Evolutionary conservation across 306 rosid genomes (phyloP).

Genomic region (Lagenaria siceraria): DNA sequence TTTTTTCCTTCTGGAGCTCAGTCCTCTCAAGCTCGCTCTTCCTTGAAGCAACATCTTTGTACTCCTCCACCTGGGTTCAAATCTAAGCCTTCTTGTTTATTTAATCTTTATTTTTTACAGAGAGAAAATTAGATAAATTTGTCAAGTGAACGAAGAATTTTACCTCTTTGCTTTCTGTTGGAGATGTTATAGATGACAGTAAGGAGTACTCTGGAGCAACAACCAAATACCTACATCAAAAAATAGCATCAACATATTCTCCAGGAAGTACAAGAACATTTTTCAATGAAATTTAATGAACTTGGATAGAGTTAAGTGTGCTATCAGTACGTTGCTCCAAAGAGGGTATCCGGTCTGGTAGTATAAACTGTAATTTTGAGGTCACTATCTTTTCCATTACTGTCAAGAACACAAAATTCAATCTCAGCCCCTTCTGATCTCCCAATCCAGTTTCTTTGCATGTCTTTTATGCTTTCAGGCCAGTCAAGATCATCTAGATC

Average conservation of each 20-base stretch:
- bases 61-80: constrained; percentile 72
- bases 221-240: constrained; percentile 64
- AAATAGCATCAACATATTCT: constrained; percentile 11
- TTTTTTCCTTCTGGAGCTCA: constrained; percentile 95
- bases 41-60: constrained; percentile 57
- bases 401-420: constrained; percentile 56
- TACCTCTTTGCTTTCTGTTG: constrained; percentile 51
- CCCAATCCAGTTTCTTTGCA: constrained; percentile 99
- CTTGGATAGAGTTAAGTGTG: constrained; percentile 15
- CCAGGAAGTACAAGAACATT: not conserved
- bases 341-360: constrained; percentile 93
- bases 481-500: constrained; percentile 87
- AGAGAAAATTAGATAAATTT: not conserved
- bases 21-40: constrained; percentile 99
- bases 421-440: constrained; percentile 96
- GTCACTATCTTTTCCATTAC: constrained; percentile 58
- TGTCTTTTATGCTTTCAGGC: constrained; percentile 96
- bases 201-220: constrained; percentile 86
- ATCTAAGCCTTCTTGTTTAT: constrained; percentile 21
- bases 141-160: constrained; percentile 17
- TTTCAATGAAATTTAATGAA: constrained; percentile 12
- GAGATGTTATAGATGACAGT: constrained; percentile 43
- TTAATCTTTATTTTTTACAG: not conserved
- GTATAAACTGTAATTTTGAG: constrained; percentile 61
- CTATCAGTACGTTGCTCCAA: constrained; percentile 87